These are phyloP conservation scores for Pelargonium fulgidum DNA, from an alignment of 441 rosid genomes.

Conservation along the genomic window DNA sequence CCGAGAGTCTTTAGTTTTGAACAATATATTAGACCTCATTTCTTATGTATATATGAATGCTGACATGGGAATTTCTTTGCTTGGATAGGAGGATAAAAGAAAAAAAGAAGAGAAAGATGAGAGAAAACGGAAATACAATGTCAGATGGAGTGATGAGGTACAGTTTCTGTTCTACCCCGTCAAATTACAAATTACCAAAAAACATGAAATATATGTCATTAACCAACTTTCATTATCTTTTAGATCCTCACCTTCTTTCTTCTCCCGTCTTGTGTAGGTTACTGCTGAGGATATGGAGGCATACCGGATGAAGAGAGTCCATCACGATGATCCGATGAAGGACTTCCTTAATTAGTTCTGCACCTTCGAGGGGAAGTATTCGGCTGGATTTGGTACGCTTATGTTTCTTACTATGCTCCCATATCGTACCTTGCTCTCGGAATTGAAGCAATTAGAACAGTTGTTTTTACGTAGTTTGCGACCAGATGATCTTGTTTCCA, in stretches of 20 bases:
- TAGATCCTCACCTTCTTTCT: background rate
- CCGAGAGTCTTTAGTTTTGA: too few species aligned
- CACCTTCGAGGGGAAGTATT: background rate
- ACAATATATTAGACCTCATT: background rate
- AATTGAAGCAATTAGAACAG: too few species aligned
- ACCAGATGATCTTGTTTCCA: too few species aligned
- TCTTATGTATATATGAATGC: background rate
- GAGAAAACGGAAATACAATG: constrained; percentile 89
- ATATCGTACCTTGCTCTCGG: too few species aligned
- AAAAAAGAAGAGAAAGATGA: constrained; percentile 75
- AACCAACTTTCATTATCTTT: background rate
- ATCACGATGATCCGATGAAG: constrained; percentile 82
- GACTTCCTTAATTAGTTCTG: constrained; percentile 37
- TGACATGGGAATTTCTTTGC: background rate
- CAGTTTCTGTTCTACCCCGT: background rate
- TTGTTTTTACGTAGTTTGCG: too few species aligned
- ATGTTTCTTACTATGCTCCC: too few species aligned
- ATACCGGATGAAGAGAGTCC: constrained; percentile 68
- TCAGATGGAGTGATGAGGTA: constrained; percentile 77
- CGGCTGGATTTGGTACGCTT: background rate
- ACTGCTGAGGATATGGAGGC: constrained; percentile 91
- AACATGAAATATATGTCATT: background rate
- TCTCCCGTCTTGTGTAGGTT: constrained; percentile 33
- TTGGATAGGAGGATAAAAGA: constrained; percentile 52
- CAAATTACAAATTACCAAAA: background rate